A percentile compares a stretch with the other conserved stretches of the same genome.
phyloP scores from a whole-genome alignment of 2,329 filamentous ascomycete species.

The Ophiostoma fasciatum region DNA sequence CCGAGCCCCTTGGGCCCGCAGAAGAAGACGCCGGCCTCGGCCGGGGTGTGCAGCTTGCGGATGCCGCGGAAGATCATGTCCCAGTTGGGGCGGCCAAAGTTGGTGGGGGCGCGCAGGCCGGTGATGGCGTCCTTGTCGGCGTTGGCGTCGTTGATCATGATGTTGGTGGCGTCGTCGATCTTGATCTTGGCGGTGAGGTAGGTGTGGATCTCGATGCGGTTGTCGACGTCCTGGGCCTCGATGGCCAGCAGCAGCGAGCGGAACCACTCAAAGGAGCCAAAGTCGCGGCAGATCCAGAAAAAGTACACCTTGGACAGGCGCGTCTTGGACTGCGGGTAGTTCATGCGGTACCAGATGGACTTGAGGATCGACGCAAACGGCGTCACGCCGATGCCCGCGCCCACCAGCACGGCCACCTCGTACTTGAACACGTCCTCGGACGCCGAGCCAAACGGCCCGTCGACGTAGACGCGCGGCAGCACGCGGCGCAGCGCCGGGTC shows the following conservation, averaged over 20 bases:
- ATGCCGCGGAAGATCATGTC: slow-evolving; percentile 80
- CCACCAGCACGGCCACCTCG: slow-evolving; percentile 64
- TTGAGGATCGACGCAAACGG: slow-evolving; percentile 78
- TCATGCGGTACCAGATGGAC: slow-evolving; percentile 89
- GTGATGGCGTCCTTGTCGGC: slow-evolving; percentile 76
- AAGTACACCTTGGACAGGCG: slow-evolving; percentile 77
- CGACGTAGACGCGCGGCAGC: slow-evolving; percentile 66
- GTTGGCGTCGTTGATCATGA: slow-evolving; percentile 84
- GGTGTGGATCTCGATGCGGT: slow-evolving; percentile 78
- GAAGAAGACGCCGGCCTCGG: slow-evolving; percentile 69
- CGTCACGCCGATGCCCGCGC: slow-evolving; percentile 74
- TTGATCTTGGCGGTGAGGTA: slow-evolving; percentile 82
- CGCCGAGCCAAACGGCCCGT: slow-evolving; percentile 73
- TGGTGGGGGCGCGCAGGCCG: slow-evolving; percentile 65
- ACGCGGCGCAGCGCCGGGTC: slow-evolving; percentile 59
- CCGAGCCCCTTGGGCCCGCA: slow-evolving; percentile 71
- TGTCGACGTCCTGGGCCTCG: slow-evolving; percentile 70
- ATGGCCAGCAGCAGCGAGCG: slow-evolving; percentile 69
- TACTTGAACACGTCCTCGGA: slow-evolving; percentile 87
- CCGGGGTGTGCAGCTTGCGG: slow-evolving; percentile 59
- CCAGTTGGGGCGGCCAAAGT: slow-evolving; percentile 80
- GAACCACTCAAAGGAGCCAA: slow-evolving; percentile 84
- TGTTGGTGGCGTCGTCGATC: slow-evolving; percentile 72
- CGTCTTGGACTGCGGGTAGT: slow-evolving; percentile 68
- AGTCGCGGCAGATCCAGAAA: slow-evolving; percentile 85